phyloP scores from a whole-genome alignment of 1,139 yeast genomes.

The Arxiozyma slooffiae region DNA sequence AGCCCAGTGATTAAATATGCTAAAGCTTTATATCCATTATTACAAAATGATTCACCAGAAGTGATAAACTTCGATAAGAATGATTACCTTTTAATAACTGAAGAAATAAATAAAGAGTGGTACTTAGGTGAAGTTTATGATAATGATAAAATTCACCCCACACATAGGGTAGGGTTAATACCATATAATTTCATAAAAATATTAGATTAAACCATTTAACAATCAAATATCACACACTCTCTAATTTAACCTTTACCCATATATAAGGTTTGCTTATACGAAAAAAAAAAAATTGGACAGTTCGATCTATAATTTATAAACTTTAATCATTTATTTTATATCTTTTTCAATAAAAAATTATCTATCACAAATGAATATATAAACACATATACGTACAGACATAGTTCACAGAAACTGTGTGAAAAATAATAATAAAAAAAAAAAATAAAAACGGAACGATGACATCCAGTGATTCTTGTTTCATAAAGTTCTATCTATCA shows the following conservation, averaged over 20 bases:
- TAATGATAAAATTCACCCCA: slow-evolving; percentile 16
- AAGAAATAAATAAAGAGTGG: slow-evolving; percentile 28
- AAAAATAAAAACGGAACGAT: no score
- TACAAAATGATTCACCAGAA: slow-evolving; percentile 24
- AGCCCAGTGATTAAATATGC: slow-evolving; percentile 24
- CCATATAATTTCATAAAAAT: slow-evolving; percentile 27
- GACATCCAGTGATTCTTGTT: not conserved
- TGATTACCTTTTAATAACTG: slow-evolving; percentile 26
- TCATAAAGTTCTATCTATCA: not conserved
- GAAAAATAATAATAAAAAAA: no score
- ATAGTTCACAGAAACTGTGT: no score
- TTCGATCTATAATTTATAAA: no score
- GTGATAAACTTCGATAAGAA: slow-evolving; percentile 25
- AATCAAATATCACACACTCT: not conserved
- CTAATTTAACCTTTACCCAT: not conserved
- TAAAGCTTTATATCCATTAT: slow-evolving; percentile 25
- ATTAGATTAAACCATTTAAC: slow-evolving; percentile 6
- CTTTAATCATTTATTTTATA: not conserved
- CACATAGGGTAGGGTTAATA: slow-evolving; percentile 22
- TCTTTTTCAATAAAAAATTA: not conserved
- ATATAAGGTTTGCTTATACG: not conserved
- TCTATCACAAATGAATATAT: not conserved
- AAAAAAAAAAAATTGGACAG: not conserved
- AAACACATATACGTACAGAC: not conserved
- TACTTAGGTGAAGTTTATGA: slow-evolving; percentile 29